Evolutionary conservation across 768 basidiomycete species (phyloP), one percentile per base, ranked within the genome.

Genomic region (Boletus vinaceobasis): DNA sequence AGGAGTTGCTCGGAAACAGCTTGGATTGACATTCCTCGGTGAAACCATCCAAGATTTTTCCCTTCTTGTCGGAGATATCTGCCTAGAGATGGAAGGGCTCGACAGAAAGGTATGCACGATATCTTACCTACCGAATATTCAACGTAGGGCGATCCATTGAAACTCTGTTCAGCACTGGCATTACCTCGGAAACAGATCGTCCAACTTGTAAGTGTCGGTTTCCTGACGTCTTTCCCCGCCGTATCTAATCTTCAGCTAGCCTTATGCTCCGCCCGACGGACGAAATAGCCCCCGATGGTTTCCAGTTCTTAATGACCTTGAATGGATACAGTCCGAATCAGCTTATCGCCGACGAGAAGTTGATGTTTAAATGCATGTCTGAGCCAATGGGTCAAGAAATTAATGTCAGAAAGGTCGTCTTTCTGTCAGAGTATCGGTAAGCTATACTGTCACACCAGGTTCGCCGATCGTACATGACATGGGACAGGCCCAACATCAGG

Each of bases 401-500:
- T 21, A 52, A 66, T 33, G 62, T 77, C 42, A 68, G 60, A 11
- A 61, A 72, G 17, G 42, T 70, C 5, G 46, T 64, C 8, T 63
- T 60, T 58, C 9, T 58, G 46, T 67, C 64, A 19, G 59, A 64
- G 17, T 75, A 65, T 51, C 55, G 66, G 73, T 72, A 7, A 53
- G 64, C 35, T 54, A 48, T 19, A 31, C 43, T 62, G 45, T 39
- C 48, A 55, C 0, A 7, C 44, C 6, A 26, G 7, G 6, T 64
- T 21, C 35, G 9, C 15, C 11, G 3, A 51, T 53, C 11, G 36
- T 47, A 31, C 29, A 59, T 55, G 13, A 51, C 55, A 31, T 8
- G 26, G 21, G n/a, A 43, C 47, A 76, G 80, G 29, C 73, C 79
- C 1, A 80, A 79, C 60, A 73, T 81, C 29, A 71, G 81, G 10